phyloP scores from a whole-genome alignment of 169 alveolate genomes.

The Plasmodium coatneyi region DNA sequence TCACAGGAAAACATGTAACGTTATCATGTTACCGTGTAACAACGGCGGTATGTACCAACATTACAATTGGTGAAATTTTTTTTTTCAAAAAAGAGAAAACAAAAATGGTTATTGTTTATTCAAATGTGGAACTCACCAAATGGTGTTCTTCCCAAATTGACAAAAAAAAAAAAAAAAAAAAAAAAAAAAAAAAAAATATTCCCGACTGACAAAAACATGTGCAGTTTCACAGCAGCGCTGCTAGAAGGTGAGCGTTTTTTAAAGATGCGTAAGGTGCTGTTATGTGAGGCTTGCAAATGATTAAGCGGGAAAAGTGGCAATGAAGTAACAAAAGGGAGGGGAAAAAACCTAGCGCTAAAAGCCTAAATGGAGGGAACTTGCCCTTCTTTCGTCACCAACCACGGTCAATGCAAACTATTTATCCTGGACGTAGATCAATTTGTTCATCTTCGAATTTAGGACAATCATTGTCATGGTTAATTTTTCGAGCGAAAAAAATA shows the following conservation, averaged over 20 bases:
- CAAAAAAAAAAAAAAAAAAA: constrained; percentile 1
- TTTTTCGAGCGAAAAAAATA: constrained; percentile 31
- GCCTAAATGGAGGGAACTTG: neutral
- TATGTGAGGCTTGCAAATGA: neutral
- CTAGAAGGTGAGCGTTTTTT: neutral
- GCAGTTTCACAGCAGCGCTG: neutral
- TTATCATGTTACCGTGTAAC: neutral
- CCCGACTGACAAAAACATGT: neutral
- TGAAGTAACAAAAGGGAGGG: neutral
- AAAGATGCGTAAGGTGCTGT: neutral
- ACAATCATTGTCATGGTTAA: constrained; percentile 62
- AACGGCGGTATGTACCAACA: neutral
- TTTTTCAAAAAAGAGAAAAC: constrained; percentile 2
- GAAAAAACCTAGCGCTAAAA: neutral
- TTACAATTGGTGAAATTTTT: neutral
- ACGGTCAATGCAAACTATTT: neutral
- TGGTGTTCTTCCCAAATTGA: neutral
- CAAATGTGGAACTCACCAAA: neutral
- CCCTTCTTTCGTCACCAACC: neutral
- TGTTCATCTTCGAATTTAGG: constrained; percentile 50
- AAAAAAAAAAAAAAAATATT: neutral
- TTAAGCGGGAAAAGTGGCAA: neutral
- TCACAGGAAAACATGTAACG: neutral
- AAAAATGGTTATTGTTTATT: neutral
- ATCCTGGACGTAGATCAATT: constrained; percentile 33